These are phyloP conservation scores for Thalia dealbata DNA, from an alignment of 176 grass and related monocot genomes.

Conservation along the genomic window DNA sequence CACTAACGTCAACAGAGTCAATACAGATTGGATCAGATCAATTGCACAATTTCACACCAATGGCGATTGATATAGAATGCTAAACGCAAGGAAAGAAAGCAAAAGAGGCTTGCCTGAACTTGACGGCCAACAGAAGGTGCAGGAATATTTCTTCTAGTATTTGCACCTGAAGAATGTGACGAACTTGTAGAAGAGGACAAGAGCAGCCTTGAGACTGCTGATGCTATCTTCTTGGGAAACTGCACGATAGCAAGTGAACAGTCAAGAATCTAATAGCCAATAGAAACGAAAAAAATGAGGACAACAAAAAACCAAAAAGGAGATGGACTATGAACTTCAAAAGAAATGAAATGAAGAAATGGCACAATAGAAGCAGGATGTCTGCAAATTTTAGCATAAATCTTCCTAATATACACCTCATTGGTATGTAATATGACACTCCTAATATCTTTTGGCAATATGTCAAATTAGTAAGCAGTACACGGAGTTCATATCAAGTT, in stretches of 20 bases:
- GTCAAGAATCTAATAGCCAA: slow-evolving; percentile 9
- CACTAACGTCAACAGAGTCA: neutral
- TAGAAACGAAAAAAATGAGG: neutral
- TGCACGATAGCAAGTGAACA: slow-evolving; percentile 21
- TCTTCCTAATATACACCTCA: too few species aligned
- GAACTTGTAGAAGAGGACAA: slow-evolving; percentile 24
- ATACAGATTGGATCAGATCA: neutral
- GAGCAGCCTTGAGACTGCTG: slow-evolving; percentile 49
- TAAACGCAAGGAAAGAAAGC: neutral
- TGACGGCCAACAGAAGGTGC: slow-evolving; percentile 20
- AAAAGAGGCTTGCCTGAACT: slow-evolving; percentile 35
- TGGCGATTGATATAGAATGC: neutral
- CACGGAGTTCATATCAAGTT: too few species aligned
- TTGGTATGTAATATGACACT: too few species aligned
- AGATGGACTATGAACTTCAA: neutral
- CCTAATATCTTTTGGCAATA: too few species aligned
- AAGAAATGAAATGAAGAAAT: neutral
- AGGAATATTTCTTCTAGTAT: slow-evolving; percentile 32
- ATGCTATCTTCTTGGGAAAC: slow-evolving; percentile 42
- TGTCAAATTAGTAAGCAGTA: too few species aligned
- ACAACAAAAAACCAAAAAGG: neutral
- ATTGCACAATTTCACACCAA: neutral
- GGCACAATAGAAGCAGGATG: neutral
- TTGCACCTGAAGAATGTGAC: slow-evolving; percentile 32
- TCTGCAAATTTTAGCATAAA: too few species aligned